Evolutionary conservation across 768 basidiomycete genomes (phyloP).

Genomic region (Crepidotus variabilis): DNA sequence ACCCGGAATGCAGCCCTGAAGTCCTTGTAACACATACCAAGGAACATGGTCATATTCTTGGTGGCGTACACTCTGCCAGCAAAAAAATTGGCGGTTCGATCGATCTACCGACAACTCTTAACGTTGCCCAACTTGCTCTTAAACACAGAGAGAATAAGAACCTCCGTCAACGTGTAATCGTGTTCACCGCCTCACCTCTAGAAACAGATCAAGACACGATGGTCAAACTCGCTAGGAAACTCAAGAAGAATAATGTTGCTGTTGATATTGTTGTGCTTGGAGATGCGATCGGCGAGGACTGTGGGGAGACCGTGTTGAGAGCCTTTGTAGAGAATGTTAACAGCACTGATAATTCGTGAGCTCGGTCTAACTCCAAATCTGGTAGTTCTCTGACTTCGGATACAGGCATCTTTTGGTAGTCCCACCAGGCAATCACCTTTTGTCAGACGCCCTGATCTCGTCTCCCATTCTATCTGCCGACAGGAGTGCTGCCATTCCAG

Average conservation of each 20-base stretch:
- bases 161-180: slow-evolving; percentile 91
- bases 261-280: slow-evolving; percentile 91
- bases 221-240: slow-evolving; percentile 89
- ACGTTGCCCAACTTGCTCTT: slow-evolving; percentile 91
- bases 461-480: slow-evolving; percentile 84
- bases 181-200: slow-evolving; percentile 87
- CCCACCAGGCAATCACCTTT: slow-evolving; percentile 71
- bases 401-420: slow-evolving; percentile 77
- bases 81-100: slow-evolving; percentile 74
- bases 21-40: slow-evolving; percentile 95
- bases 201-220: slow-evolving; percentile 69
- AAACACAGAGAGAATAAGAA: slow-evolving; percentile 99
- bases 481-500: slow-evolving; percentile 64
- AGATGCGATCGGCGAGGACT: slow-evolving; percentile 73
- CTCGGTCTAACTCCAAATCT: slow-evolving; percentile 10
- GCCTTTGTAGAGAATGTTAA: slow-evolving; percentile 81
- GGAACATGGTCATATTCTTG: slow-evolving; percentile 88
- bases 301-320: slow-evolving; percentile 63
- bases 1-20: slow-evolving; percentile 60
- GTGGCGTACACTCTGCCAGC: slow-evolving; percentile 69
- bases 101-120: slow-evolving; percentile 87
- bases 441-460: slow-evolving; percentile 78
- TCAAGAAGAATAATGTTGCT: slow-evolving; percentile 99
- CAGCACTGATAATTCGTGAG: slow-evolving; percentile 85
- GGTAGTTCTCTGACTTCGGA: background rate